These are phyloP conservation scores for Endocarpon pusillum DNA, from an alignment of 495 filamentous ascomycete species.

Conservation along the genomic window DNA sequence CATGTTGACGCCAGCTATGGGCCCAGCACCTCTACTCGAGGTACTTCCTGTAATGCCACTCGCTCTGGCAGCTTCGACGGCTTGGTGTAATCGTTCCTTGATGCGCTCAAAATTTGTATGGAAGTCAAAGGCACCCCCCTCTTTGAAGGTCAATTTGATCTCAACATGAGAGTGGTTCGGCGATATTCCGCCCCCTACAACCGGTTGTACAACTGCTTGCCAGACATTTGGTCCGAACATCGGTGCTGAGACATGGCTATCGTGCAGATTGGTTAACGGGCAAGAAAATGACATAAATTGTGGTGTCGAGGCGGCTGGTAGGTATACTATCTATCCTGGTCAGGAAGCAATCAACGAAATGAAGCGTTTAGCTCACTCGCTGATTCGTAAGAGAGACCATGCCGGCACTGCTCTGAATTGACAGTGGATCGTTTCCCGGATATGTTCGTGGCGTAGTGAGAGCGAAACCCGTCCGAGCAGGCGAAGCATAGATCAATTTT, in stretches of 20 bases:
- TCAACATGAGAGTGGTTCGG: slow-evolving; percentile 54
- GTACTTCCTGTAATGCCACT: slow-evolving; percentile 12
- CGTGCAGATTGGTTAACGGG: slow-evolving; percentile 68
- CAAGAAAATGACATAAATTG: slow-evolving; percentile 75
- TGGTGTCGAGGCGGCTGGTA: slow-evolving; percentile 50
- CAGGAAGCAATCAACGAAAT: not conserved
- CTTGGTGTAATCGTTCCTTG: slow-evolving; percentile 66
- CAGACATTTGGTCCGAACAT: slow-evolving; percentile 96
- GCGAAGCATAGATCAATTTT: slow-evolving; percentile 50
- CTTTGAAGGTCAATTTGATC: slow-evolving; percentile 74
- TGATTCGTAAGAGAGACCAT: slow-evolving; percentile 76
- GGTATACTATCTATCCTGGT: slow-evolving; percentile 61
- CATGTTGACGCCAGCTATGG: slow-evolving; percentile 34
- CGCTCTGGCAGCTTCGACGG: slow-evolving; percentile 48
- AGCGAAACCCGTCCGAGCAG: slow-evolving; percentile 47
- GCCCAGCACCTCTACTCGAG: slow-evolving; percentile 17
- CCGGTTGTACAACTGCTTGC: slow-evolving; percentile 62
- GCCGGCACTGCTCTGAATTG: slow-evolving; percentile 41
- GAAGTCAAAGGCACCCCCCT: slow-evolving; percentile 89
- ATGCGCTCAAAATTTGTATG: slow-evolving; percentile 67
- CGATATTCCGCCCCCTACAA: slow-evolving; percentile 71
- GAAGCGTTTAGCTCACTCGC: slow-evolving; percentile 38
- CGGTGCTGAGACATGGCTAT: slow-evolving; percentile 78
- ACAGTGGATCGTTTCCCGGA: slow-evolving; percentile 37
- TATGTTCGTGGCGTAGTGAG: slow-evolving; percentile 42